Base-by-base conservation (phyloP, 139 green algal genomes). In the Penium margaritaceum region DNA sequence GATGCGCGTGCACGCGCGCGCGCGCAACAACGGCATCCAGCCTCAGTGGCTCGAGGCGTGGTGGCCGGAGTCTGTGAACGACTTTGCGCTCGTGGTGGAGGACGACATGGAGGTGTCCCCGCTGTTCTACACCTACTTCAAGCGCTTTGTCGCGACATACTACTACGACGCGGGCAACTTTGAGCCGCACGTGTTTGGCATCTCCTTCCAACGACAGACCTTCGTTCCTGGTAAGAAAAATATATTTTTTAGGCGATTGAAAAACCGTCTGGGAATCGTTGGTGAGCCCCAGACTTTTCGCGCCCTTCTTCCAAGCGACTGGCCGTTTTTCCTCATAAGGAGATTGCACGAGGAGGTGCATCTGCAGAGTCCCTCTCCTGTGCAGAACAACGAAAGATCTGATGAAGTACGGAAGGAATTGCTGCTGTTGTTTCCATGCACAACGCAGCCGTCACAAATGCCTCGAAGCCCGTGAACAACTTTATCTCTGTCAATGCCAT, bases 31-130 rank as follows among this genome's bases (percentile, higher is more conserved):
- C 17, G 66, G 66, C 12, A 74, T 74, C 37, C 66, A 74, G 54
- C 36, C 66, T 12, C 66, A 74, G 41, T 74, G 66, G 66, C 27
- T 74, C 38, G 66, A 74, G 44, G n/a, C 66, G n/a, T 74, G 66
- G 66, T 74, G 66, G 66, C 66, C 66, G 7, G 36, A 43, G 33
- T 65, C 36, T 33, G 66, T 74, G 54, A 74, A 74, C 37, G 66
- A 74, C 33, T 64, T 74, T 64, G 66, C 66, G 27, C 66, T 74
- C 19, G 36, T 74, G 33, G 66, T 74, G 66, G 66, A 74, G 66
- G 66, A 74, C 34, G 66, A 74, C 5, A 74, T 74, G 66, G 36
- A 74, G 41, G 27, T 76, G 30, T 76, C 68, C 15, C 46, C 68
- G 24, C 5, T 41, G 5, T 76, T 51, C 32, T 76, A 76, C 32